phyloP scores from a whole-genome alignment of 73 alveolate species.

The Paramecium biaurelia region DNA sequence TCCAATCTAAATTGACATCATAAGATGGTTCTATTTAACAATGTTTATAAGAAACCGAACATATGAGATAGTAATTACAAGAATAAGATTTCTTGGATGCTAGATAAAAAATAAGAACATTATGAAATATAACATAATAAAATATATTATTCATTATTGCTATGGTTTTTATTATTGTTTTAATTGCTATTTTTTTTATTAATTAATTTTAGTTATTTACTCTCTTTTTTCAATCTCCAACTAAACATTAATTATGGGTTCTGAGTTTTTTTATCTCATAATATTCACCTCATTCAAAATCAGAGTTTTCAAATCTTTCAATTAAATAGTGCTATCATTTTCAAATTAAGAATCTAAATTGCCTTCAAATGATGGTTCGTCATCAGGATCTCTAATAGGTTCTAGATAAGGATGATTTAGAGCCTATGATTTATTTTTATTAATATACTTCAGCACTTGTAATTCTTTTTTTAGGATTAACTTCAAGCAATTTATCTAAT shows the following conservation, averaged over 20 bases:
- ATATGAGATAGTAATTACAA: background rate
- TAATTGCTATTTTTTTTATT: background rate
- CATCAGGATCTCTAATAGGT: slow-evolving; percentile 59
- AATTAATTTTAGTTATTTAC: background rate
- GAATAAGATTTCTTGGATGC: slow-evolving; percentile 44
- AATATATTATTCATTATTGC: background rate
- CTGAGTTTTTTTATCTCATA: slow-evolving; percentile 37
- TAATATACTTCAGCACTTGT: slow-evolving; percentile 42
- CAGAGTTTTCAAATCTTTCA: slow-evolving; percentile 29
- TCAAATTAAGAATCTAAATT: slow-evolving; percentile 49
- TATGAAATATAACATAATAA: background rate
- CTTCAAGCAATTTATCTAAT: slow-evolving; percentile 55
- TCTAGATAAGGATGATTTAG: slow-evolving; percentile 57
- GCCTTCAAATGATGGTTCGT: slow-evolving; percentile 59
- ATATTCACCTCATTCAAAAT: slow-evolving; percentile 52
- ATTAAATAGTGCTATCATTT: slow-evolving; percentile 10
- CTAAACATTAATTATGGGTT: slow-evolving; percentile 15
- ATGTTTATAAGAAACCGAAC: background rate
- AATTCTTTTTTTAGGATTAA: slow-evolving; percentile 58
- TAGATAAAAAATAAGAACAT: background rate
- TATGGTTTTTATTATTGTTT: background rate
- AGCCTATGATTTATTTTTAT: background rate
- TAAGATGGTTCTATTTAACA: background rate
- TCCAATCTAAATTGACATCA: background rate
- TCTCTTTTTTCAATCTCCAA: slow-evolving; percentile 43